Base-by-base conservation (phyloP, 371 early-diverging fungal genomes). In the Actinomortierella ambigua region DNA sequence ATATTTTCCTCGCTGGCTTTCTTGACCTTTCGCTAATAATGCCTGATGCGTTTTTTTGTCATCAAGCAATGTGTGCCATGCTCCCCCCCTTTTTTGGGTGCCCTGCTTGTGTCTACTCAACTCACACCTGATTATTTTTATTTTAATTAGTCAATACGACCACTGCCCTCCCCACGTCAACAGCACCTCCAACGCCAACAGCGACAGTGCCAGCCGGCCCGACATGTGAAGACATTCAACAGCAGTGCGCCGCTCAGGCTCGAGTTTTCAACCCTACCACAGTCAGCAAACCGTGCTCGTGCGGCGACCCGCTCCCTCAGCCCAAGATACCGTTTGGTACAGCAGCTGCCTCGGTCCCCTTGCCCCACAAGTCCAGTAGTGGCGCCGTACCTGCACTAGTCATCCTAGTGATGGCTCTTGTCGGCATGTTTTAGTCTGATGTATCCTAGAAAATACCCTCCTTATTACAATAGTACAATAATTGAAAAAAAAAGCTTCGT, bases 241-340 rank as follows among this genome's bases (percentile, higher is more conserved):
- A 69, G 23, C 70, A 69, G 41, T 69, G 70, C 54, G 70, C 65
- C 2, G 64, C 70, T 2, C 70, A 69, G 29, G 58, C 65, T 17
- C 55, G 46, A 13, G 51, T 13, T 20, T 69, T 23, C 26, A 17
- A 43, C 22, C 41, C 57, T 2, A 46, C 61, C 1, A 64, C 64
- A 1, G 57, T 22, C 11, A 57, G 56, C 1, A 28, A 53, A 13
- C 50, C 61, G 26, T 69, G 70, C 27, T 11, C 64, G 17, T 69
- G 70, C 53, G 70, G 70, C 4, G 53, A 29, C 0, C 20, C 59
- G 1, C 17, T 64, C 34, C 34, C 34, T 6, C 34, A 34, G 11
- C 34, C 34, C 34, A 34, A 34, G 34, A 11, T 34, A 4, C 34
- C 7, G 4, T 34, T 34, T 34, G 34, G 34, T 34, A 34, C 34